Evolutionary conservation across 1,139 yeast species (phyloP).

Genomic region (Debaryomyces robertsiae): DNA sequence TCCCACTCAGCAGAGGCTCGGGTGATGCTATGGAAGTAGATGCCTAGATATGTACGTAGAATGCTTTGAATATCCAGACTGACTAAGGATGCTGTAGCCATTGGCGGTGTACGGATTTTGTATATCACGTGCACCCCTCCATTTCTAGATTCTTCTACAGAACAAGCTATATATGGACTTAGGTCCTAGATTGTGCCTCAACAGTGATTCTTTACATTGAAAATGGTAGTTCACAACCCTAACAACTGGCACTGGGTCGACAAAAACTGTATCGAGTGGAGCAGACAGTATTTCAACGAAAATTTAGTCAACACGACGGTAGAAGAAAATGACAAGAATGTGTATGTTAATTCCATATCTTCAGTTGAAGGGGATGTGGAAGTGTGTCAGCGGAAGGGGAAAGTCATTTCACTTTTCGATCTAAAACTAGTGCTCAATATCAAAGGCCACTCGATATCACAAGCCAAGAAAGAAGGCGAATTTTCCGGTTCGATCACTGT

Average conservation of each 20-base stretch:
- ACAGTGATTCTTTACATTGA: neutral
- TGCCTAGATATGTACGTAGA: slow-evolving; percentile 32
- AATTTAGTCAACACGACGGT: slow-evolving; percentile 55
- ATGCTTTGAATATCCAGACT: slow-evolving; percentile 6
- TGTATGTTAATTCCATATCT: slow-evolving; percentile 55
- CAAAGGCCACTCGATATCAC: slow-evolving; percentile 38
- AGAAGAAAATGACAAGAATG: slow-evolving; percentile 36
- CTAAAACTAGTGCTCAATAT: slow-evolving; percentile 66
- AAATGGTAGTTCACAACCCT: slow-evolving; percentile 53
- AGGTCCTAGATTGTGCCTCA: too few relatives aligned
- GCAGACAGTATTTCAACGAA: slow-evolving; percentile 70
- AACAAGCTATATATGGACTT: slow-evolving; percentile 3
- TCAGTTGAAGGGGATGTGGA: slow-evolving; percentile 94
- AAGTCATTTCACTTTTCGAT: slow-evolving; percentile 89
- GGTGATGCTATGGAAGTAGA: slow-evolving; percentile 76
- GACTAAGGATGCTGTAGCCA: neutral
- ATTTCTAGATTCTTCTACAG: slow-evolving; percentile 21
- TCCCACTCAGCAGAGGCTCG: slow-evolving; percentile 34
- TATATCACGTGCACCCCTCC: slow-evolving; percentile 1
- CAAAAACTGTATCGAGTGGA: slow-evolving; percentile 93
- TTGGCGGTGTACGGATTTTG: slow-evolving; percentile 1
- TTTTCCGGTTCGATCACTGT: slow-evolving; percentile 72
- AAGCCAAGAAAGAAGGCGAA: slow-evolving; percentile 32
- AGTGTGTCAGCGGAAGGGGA: slow-evolving; percentile 95
- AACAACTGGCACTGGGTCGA: slow-evolving; percentile 95